phyloP scores from a whole-genome alignment of 176 grass and related monocot genomes.

The Pontederia paniculata region DNA sequence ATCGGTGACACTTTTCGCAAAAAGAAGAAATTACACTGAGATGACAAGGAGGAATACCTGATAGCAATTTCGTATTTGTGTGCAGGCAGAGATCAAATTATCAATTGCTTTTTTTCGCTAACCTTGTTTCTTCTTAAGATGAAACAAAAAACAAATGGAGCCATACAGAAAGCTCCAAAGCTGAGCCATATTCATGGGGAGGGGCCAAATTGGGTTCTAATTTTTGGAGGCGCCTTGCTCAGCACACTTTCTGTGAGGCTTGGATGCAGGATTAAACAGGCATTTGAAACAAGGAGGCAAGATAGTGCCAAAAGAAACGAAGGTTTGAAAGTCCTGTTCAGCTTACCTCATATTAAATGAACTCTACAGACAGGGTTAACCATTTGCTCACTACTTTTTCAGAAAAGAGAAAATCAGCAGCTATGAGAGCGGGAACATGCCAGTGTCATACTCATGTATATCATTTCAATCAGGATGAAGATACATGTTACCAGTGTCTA shows the following conservation, averaged over 20 bases:
- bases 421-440: constrained; percentile 11
- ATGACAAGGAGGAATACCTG: no score
- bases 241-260: constrained; percentile 31
- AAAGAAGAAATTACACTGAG: no score
- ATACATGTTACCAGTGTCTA: constrained; percentile 15
- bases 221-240: constrained; percentile 31
- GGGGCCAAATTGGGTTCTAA: constrained; percentile 33
- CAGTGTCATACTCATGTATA: constrained; percentile 16
- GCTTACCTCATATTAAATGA: not conserved
- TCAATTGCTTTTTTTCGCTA: not conserved
- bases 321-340: not conserved
- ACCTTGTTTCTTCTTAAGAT: constrained; percentile 12
- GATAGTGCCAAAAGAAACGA: constrained; percentile 8
- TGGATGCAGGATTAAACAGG: constrained; percentile 25
- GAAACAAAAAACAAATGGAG: constrained; percentile 27
- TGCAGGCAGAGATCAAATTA: not conserved
- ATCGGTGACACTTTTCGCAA: no score
- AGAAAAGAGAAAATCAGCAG: constrained; percentile 20
- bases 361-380: not conserved
- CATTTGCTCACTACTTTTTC: not conserved
- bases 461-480: constrained; percentile 20
- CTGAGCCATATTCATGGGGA: constrained; percentile 17
- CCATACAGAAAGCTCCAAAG: constrained; percentile 11
- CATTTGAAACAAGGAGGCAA: constrained; percentile 19
- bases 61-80: not conserved